phyloP scores from a whole-genome alignment of 257 asterid species.

The Mitragyna speciosa region DNA sequence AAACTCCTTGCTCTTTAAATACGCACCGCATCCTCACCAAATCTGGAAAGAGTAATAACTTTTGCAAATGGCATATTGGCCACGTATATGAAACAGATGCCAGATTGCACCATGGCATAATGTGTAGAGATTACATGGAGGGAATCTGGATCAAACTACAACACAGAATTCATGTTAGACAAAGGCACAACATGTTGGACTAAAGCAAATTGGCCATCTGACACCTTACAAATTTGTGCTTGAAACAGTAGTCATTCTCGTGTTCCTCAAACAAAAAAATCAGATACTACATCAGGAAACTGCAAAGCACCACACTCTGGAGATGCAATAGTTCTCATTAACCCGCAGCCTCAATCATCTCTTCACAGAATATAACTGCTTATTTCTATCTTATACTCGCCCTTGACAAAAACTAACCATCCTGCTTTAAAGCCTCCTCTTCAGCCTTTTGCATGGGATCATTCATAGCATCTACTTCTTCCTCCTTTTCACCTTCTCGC shows the following conservation, averaged over 20 bases:
- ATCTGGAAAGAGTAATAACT: neutral
- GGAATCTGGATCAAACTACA: neutral
- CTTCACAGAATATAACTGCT: neutral
- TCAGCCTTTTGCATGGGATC: slow-evolving; percentile 84
- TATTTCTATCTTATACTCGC: neutral
- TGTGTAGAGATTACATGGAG: neutral
- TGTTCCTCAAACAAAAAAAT: neutral
- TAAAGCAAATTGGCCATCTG: neutral
- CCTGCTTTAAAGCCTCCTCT: slow-evolving; percentile 57
- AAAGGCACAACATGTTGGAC: neutral
- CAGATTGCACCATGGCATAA: neutral
- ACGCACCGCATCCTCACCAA: neutral
- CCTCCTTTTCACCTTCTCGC: slow-evolving; percentile 84
- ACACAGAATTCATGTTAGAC: neutral
- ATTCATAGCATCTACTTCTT: slow-evolving; percentile 35
- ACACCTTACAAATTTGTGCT: neutral
- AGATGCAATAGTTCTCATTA: neutral
- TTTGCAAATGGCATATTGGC: neutral
- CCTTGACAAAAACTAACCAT: slow-evolving; percentile 13
- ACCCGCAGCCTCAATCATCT: neutral
- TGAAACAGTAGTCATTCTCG: neutral
- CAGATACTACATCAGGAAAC: neutral
- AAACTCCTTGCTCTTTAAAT: neutral
- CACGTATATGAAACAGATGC: neutral
- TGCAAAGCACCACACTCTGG: neutral